phyloP scores from a whole-genome alignment of 2,329 filamentous ascomycete genomes.

The Alternaria novae-zelandiae region DNA sequence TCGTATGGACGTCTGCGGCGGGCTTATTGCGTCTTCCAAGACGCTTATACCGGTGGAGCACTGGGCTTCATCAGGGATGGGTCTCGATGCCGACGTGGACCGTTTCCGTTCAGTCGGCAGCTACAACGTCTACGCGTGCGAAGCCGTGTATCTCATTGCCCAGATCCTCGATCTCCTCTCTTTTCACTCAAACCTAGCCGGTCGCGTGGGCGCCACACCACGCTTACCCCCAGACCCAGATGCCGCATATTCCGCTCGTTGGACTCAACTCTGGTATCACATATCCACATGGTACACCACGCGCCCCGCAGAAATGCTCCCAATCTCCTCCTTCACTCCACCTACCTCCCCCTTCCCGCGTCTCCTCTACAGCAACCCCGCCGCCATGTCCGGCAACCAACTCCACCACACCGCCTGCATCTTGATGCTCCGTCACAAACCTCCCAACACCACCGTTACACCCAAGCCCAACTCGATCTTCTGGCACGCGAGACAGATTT shows the following conservation, averaged over 20 bases:
- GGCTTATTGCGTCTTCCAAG: conserved; percentile 60
- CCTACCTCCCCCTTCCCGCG: conserved; percentile 16
- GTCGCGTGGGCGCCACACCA: conserved; percentile 16
- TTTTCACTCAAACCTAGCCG: conserved; percentile 26
- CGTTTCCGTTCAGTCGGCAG: conserved; percentile 47
- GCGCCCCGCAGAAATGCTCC: conserved; percentile 31
- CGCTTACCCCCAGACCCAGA: not conserved
- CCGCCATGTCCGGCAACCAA: conserved; percentile 24
- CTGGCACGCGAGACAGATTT: conserved; percentile 57
- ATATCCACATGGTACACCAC: conserved; percentile 42
- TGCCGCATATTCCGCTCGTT: conserved; percentile 16
- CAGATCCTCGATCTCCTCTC: conserved; percentile 48
- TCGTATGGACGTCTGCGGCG: conserved; percentile 64
- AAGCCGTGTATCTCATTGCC: conserved; percentile 63
- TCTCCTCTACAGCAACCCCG: conserved; percentile 21
- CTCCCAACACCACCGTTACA: conserved; percentile 23
- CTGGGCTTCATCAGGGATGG: conserved; percentile 54
- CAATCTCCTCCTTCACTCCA: conserved; percentile 8
- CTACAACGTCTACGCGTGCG: conserved; percentile 66
- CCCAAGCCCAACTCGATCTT: conserved; percentile 44
- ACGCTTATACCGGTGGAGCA: conserved; percentile 58
- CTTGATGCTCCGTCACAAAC: conserved; percentile 27
- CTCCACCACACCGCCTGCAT: conserved; percentile 24
- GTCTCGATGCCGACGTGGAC: conserved; percentile 46
- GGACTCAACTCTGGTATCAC: conserved; percentile 41